Percentiles rank a stretch among this genome's conserved stretches.
Evolutionary conservation across 2,329 filamentous ascomycete genomes (phyloP).

Genomic region (Paramyrothecium roridum): DNA sequence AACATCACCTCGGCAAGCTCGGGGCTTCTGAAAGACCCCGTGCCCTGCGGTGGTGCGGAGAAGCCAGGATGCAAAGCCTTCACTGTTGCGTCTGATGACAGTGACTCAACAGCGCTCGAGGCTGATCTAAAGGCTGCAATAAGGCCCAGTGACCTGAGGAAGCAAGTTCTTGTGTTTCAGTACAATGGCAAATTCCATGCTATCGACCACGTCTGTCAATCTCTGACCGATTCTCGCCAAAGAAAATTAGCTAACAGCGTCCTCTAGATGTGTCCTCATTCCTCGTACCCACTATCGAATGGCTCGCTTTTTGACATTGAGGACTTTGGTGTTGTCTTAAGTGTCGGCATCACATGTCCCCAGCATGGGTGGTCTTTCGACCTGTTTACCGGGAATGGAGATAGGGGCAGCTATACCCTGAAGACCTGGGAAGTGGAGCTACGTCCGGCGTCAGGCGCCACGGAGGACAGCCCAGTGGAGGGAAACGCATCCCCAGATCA

Average conservation of each 20-base stretch:
- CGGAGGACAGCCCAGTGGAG: neutral
- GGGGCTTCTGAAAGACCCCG: slow-evolving; percentile 31
- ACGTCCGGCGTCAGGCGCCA: slow-evolving; percentile 18
- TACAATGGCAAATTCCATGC: slow-evolving; percentile 64
- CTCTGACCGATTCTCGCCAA: rapidly evolving
- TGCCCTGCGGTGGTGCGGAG: slow-evolving; percentile 33
- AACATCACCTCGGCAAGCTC: slow-evolving; percentile 39
- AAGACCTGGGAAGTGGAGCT: slow-evolving; percentile 63
- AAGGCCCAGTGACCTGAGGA: slow-evolving; percentile 34
- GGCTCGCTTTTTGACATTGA: slow-evolving; percentile 68
- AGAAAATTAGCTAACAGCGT: neutral
- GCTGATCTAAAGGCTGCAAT: slow-evolving; percentile 23
- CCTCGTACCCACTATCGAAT: slow-evolving; percentile 61
- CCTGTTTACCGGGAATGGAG: slow-evolving; percentile 57
- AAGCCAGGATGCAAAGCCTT: slow-evolving; percentile 59
- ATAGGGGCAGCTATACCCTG: slow-evolving; percentile 60
- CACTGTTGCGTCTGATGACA: slow-evolving; percentile 36
- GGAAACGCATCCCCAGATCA: neutral
- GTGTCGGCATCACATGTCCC: slow-evolving; percentile 62
- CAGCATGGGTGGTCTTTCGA: slow-evolving; percentile 74
- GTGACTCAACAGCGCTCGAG: slow-evolving; percentile 30
- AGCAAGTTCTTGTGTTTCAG: slow-evolving; percentile 65
- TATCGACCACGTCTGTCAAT: slow-evolving; percentile 60
- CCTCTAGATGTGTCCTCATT: slow-evolving; percentile 62
- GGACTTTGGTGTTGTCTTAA: slow-evolving; percentile 64